phyloP scores from a whole-genome alignment of 345 rosid species.

The Populus davidiana region DNA sequence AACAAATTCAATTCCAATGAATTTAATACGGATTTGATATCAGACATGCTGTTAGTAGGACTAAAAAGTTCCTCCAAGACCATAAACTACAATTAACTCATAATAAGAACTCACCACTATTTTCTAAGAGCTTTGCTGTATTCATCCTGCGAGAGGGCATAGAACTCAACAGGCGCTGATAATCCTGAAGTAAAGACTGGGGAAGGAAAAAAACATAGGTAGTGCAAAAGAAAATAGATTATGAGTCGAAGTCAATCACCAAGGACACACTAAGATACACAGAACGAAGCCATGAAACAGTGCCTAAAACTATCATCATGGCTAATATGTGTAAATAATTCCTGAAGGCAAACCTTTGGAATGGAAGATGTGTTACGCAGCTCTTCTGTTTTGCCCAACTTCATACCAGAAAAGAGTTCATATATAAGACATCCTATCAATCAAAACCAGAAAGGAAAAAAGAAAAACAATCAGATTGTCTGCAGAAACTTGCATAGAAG shows the following conservation, averaged over 20 bases:
- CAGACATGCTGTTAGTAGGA: not conserved
- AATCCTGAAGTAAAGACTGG: slow-evolving; percentile 99
- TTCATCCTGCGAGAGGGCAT: slow-evolving; percentile 97
- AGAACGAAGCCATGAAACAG: not conserved
- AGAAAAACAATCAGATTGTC: slow-evolving; percentile 8
- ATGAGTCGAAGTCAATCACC: slow-evolving; percentile 12
- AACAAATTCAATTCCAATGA: not conserved
- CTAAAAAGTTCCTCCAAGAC: not conserved
- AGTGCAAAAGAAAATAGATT: slow-evolving; percentile 40
- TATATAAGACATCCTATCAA: slow-evolving; percentile 79
- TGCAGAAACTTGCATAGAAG: not conserved
- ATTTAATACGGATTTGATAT: not conserved
- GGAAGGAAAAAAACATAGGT: slow-evolving; percentile 40
- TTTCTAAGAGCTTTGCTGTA: slow-evolving; percentile 86
- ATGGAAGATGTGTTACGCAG: slow-evolving; percentile 87
- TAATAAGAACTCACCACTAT: slow-evolving; percentile 62
- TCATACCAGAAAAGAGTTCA: slow-evolving; percentile 84
- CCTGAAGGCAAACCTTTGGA: slow-evolving; percentile 64
- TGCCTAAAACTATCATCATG: not conserved
- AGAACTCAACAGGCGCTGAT: slow-evolving; percentile 97
- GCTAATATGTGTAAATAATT: not conserved
- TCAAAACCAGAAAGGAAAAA: not conserved
- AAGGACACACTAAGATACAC: slow-evolving; percentile 1
- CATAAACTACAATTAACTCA: not conserved
- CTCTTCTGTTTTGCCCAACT: slow-evolving; percentile 91